These are phyloP conservation scores for Tetrapisispora pingtungensis DNA, from an alignment of 805 yeast genomes.

Conservation along the genomic window DNA sequence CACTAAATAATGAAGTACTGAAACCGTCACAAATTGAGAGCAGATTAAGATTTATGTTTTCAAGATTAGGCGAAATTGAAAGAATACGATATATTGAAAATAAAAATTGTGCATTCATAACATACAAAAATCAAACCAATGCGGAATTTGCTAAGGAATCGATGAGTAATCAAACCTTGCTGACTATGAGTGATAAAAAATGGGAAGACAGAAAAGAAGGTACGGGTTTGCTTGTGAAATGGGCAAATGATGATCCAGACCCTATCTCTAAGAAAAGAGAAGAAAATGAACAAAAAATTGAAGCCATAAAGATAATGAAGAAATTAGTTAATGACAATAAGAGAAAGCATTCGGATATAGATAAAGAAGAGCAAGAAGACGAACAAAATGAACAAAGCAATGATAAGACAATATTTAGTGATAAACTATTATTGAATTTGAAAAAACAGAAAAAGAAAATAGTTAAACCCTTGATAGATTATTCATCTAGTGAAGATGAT, in stretches of 20 bases:
- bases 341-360: background rate
- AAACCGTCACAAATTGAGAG: conserved; percentile 30
- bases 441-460: background rate
- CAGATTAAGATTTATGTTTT: conserved; percentile 37
- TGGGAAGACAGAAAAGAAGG: conserved; percentile 48
- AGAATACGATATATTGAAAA: conserved; percentile 49
- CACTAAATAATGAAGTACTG: conserved; percentile 34
- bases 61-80: conserved; percentile 68
- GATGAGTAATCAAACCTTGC: conserved; percentile 72
- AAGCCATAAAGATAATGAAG: conserved; percentile 15
- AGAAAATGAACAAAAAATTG: conserved; percentile 19
- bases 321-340: background rate
- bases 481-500: conserved; percentile 3
- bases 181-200: conserved; percentile 31
- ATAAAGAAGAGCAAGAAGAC: background rate
- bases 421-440: background rate
- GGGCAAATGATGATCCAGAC: conserved; percentile 89
- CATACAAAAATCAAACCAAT: conserved; percentile 52
- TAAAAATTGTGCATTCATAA: conserved; percentile 71
- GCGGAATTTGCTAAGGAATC: conserved; percentile 97
- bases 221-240: conserved; percentile 40
- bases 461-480: background rate
- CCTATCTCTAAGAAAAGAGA: conserved; percentile 34
- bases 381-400: no score
- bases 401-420: background rate